Base-by-base conservation (phyloP, 768 basidiomycete species). In the Pleurotus cornucopiae region DNA sequence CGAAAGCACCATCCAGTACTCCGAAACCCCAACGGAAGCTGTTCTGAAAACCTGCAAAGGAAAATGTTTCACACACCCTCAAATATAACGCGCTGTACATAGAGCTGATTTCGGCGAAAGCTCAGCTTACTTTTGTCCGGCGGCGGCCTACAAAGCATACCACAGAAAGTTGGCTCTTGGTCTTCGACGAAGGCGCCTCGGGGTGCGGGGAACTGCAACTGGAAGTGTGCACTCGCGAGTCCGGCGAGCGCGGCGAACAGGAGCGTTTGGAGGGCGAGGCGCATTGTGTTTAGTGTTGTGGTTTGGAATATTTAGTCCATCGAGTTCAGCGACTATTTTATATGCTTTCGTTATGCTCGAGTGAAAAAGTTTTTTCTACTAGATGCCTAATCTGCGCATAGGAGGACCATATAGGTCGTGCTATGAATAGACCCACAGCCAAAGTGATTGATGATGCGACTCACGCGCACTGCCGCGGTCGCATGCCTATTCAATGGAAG, bases 161-260 rank as follows among this genome's bases (percentile, higher is more conserved):
- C 89, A 64, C 92, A 92, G 64, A 89, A 88, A 1, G 63, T 70
- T 11, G 76, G 73, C 60, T 89, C 87, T 13, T 75, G 62, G 51
- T 78, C 71, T 55, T 85, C 78, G 54, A 76, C 76, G 66, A 94
- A 94, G 0, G 62, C 65, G 1, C 92, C 93, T 46, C 92, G 77
- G 9, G 89, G 85, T 0, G 74, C 61, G 14, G 92, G 93, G 67
- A 82, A 93, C 63, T 86, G 80, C 43, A 94, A 75, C 61, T 88
- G 85, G 72, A 94, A 94, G 69, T 95, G 92, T 6, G 89, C 91
- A 47, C 71, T 73, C 26, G 74, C 84, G 41, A 72, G 66, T 34
- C 77, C 63, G 12, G 73, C 69, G 20, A 80, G 66, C 37, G 67
- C 62, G 38, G 69, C 64, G 23, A 82, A 55, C 56, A 80, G 34